Base-by-base conservation (phyloP, 139 green algal species). In the Nannochloris sp. region DNA sequence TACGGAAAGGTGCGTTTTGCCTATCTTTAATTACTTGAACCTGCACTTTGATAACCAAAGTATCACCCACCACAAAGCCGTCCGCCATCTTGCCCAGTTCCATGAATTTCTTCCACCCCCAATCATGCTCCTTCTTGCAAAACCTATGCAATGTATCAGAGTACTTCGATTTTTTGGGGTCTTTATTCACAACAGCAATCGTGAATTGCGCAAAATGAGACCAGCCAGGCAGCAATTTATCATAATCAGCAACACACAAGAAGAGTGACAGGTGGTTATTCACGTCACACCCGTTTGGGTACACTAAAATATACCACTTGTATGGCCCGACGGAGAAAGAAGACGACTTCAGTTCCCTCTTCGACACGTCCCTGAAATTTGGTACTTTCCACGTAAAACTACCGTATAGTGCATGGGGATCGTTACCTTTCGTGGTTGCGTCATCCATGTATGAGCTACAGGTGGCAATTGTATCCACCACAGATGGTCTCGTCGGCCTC, bases 101-200 rank as follows among this genome's bases (percentile, higher is more conserved):
- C 88, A 98, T 98, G 79, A 97, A 98, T 80, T 97, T 97, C 79
- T 98, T 98, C 92, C 92, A 98, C 0, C 92, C 92, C 92, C 92
- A 98, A 74, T 98, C 92, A 70, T 98, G 92, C 82, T 98, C 92
- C 81, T 98, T 98, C 74, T 98, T 98, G 85, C 90, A 97, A 82
- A 98, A 98, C 19, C 92, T 84, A 78, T 98, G 92, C 73, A 98
- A 78, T 14, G 92, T 98, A 73, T 98, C 91, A 85, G 74, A 92
- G 70, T 97, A 98, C 69, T 98, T 98, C 29, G 77, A 90, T 75
- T 95, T 96, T 75, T 97, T 97, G 0, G 92, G 88, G 78, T 98
- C 92, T 64, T 91, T 92, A 81, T 98, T 97, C 11, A 97, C 90
- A 16, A 98, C 92, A 6, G 92, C 92, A 53, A 98, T 98, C 9